Conservation (phyloP, 495 filamentous ascomycete species). For the Neurospora terricola region DNA sequence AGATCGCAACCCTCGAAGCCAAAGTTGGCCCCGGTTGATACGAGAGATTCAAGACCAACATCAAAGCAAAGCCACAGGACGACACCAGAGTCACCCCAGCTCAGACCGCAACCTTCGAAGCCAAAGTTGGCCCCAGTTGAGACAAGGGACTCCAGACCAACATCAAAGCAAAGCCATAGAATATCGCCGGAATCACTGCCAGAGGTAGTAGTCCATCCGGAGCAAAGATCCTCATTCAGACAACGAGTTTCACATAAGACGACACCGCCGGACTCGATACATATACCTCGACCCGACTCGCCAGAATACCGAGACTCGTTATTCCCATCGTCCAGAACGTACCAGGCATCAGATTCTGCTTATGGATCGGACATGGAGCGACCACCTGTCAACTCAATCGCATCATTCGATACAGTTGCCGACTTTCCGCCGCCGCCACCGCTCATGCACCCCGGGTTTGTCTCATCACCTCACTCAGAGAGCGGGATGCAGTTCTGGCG, state of each 20-base stretch:
- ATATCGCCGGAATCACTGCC: constrained; percentile 6
- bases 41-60: constrained; percentile 4
- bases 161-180: neutral
- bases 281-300: constrained; percentile 27
- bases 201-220: constrained; percentile 16
- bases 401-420: constrained; percentile 16
- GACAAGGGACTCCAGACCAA: constrained; percentile 3
- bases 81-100: neutral
- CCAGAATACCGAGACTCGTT: constrained; percentile 20
- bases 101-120: constrained; percentile 7
- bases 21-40: constrained; percentile 17
- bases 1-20: constrained; percentile 9
- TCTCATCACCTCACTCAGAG: constrained; percentile 42
- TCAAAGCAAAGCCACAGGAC: neutral
- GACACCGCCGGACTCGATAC: constrained; percentile 33
- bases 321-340: constrained; percentile 21
- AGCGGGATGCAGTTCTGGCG: constrained; percentile 36
- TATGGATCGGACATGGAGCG: constrained; percentile 44
- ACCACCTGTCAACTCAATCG: constrained; percentile 20
- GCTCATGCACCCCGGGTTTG: constrained; percentile 21
- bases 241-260: constrained; percentile 40
- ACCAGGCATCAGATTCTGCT: constrained; percentile 39
- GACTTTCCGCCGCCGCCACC: constrained; percentile 31
- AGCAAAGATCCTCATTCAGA: constrained; percentile 34
- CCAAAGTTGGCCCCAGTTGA: constrained; percentile 18